A percentile compares a stretch with the other conserved stretches of the same genome.
phyloP scores from a whole-genome alignment of 83 land plant species.

The Thuja plicata region DNA sequence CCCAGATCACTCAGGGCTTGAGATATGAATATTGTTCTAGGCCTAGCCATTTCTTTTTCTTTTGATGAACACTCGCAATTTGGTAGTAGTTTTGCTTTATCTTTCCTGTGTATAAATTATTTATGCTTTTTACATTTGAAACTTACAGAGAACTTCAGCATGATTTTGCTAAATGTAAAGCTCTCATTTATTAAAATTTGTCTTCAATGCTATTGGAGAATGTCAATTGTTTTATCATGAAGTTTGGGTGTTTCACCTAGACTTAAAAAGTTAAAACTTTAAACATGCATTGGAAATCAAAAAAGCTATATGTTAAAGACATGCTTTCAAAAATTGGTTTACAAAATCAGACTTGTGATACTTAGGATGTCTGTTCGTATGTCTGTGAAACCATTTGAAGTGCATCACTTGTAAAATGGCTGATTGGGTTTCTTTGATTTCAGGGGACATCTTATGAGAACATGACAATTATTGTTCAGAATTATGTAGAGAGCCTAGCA shows the following conservation, averaged over 20 bases:
- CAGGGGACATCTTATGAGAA: constrained; percentile 89
- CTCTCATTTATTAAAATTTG: background rate
- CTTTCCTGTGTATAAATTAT: background rate
- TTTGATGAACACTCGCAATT: background rate
- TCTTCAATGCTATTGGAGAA: background rate
- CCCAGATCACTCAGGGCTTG: background rate
- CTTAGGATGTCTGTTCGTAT: background rate
- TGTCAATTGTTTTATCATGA: background rate
- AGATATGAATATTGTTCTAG: background rate
- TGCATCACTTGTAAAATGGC: background rate
- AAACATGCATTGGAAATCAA: background rate
- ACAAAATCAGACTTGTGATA: background rate
- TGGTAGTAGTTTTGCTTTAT: background rate
- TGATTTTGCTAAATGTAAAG: background rate
- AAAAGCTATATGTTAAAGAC: background rate
- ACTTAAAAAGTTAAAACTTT: background rate
- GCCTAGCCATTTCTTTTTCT: background rate
- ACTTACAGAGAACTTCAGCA: background rate
- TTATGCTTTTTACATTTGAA: background rate
- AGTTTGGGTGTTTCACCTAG: background rate
- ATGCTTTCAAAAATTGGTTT: background rate
- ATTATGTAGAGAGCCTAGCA: constrained; percentile 67
- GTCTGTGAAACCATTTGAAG: background rate
- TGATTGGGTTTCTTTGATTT: background rate
- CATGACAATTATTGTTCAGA: constrained; percentile 76